Percentiles rank a stretch among this genome's conserved stretches.
Conservation (phyloP, 495 filamentous ascomycete genomes). For the Neurospora sp. region DNA sequence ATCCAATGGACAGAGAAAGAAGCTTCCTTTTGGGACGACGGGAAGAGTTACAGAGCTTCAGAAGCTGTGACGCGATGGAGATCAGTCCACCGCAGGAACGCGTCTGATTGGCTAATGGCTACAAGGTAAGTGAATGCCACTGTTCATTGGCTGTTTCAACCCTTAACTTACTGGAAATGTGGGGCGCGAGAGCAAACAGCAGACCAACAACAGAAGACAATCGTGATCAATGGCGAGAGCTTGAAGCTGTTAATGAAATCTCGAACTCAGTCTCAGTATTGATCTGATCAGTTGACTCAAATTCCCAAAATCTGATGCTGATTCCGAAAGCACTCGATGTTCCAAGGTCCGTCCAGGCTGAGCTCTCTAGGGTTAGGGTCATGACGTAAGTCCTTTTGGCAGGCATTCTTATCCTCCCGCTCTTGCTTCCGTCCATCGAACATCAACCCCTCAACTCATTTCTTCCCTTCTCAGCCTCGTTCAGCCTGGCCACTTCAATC, state of each 20-base stretch:
- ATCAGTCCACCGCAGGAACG: slow-evolving; percentile 10
- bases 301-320: background rate
- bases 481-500: background rate
- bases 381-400: slow-evolving; percentile 7
- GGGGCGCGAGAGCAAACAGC: background rate
- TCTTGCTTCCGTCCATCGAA: background rate
- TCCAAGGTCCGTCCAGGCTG: background rate
- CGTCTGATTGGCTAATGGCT: slow-evolving; percentile 19
- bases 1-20: background rate
- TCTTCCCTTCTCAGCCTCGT: background rate
- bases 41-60: background rate
- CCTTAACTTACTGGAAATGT: background rate
- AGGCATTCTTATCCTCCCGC: background rate
- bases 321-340: background rate
- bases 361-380: slow-evolving; percentile 8
- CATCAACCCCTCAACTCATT: background rate
- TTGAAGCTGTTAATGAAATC: background rate
- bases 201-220: background rate
- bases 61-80: slow-evolving; percentile 20
- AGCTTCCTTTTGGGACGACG: background rate
- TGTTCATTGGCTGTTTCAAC: background rate
- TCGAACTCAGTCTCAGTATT: background rate
- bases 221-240: background rate
- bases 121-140: background rate
- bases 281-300: background rate